Percentiles rank a stretch among this genome's conserved stretches.
These are phyloP conservation scores for Rhynchospora pubera DNA, from an alignment of 176 grass and related monocot species.

Conservation along the genomic window DNA sequence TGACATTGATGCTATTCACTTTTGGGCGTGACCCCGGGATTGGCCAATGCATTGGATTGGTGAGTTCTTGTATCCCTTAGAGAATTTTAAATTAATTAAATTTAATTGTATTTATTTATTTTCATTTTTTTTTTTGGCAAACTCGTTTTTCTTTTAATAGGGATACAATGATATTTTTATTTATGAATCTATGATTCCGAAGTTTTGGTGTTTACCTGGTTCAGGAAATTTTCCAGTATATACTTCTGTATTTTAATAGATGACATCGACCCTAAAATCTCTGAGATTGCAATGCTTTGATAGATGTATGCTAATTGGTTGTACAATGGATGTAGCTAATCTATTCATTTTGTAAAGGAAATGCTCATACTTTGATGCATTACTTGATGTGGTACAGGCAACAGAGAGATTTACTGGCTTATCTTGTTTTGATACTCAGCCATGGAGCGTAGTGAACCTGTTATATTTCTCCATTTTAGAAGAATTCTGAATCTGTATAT, in stretches of 20 bases:
- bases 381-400: too few species aligned
- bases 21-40: conserved; percentile 95
- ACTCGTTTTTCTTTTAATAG: neutral
- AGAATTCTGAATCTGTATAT: too few species aligned
- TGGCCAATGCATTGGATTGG: conserved; percentile 86
- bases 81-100: neutral
- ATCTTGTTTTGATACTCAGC: too few species aligned
- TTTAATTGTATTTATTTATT: neutral
- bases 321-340: too few species aligned
- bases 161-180: neutral
- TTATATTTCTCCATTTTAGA: too few species aligned
- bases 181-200: neutral
- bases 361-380: too few species aligned
- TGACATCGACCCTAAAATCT: too few species aligned
- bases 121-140: neutral
- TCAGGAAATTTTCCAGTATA: neutral
- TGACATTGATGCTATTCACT: conserved; percentile 69
- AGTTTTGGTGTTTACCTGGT: neutral
- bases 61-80: conserved; percentile 30
- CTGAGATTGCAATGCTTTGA: too few species aligned
- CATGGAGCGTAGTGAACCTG: too few species aligned
- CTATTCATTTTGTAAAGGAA: too few species aligned
- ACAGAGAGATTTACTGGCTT: too few species aligned
- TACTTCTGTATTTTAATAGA: neutral
- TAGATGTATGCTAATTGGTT: too few species aligned